Base-by-base conservation (phyloP, 1,139 yeast species). In the Lodderomyces beijingensis region DNA sequence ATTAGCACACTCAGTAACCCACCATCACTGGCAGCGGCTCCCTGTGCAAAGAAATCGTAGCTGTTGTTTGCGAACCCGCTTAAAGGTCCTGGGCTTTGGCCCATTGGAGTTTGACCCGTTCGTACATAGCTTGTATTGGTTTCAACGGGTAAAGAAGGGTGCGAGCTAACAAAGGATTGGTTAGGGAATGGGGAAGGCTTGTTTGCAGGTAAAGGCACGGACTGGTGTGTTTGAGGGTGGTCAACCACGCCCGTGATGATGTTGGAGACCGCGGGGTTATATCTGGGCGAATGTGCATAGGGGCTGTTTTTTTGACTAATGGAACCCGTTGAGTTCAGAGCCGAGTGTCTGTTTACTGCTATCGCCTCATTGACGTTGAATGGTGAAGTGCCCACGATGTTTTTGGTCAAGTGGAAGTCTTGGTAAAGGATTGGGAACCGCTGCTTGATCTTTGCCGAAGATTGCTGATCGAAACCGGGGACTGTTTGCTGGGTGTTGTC, bases 221-320 rank as follows among this genome's bases (percentile, higher is more conserved):
- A n/a, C n/a, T n/a, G n/a, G n/a, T n/a, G n/a, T n/a, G n/a, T n/a
- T n/a, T n/a, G n/a, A n/a, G n/a, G n/a, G n/a, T n/a, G n/a, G n/a
- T n/a, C n/a, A 19, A 8, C 21, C 7, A 19, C 21, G 10, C 21
- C 10, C 7, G 7, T 10, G 10, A 10, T 44, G 14, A 57, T 40
- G 34, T 53, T 57, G 2, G 58, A 49, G 24, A 58, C 43, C 1
- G 60, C 37, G 4, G 61, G 56, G 33, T 49, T 50, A 28, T 41
- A 46, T 28, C 53, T 49, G 10, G 57, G 55, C 2, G 55, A 48
- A 5, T 34, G 24, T 5, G 35, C 40, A 24, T 30, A 33, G 5
- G 37, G 39, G 14, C 32, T 29, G 10, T 21, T 8, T 3, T 10
- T 21, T 10, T 22, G 21, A 15, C 26, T 17, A 13, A 15, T 14